Evolutionary conservation across 2,329 filamentous ascomycete genomes (phyloP).

Genomic region (Aureobasidium melanogenum): DNA sequence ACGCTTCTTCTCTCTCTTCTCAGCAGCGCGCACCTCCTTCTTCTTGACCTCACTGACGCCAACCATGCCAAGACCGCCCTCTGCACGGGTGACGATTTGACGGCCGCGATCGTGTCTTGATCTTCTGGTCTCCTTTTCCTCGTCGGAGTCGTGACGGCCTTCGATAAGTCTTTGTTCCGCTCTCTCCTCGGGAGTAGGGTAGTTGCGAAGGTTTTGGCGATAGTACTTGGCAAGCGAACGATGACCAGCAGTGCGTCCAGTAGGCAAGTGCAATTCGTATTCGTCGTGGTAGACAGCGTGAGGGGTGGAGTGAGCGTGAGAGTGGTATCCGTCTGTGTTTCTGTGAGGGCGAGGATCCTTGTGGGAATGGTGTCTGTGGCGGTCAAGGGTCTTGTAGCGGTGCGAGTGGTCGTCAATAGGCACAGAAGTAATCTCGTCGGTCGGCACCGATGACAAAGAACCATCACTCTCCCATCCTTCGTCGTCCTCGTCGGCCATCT

Average conservation of each 20-base stretch:
- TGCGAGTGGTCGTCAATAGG: constrained; percentile 64
- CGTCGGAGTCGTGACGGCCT: constrained; percentile 36
- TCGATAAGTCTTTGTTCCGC: constrained; percentile 56
- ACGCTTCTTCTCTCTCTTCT: constrained; percentile 60
- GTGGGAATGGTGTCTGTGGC: constrained; percentile 67
- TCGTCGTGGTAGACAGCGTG: constrained; percentile 83
- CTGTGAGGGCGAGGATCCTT: constrained; percentile 63
- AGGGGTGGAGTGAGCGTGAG: constrained; percentile 64
- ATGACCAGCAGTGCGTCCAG: constrained; percentile 82
- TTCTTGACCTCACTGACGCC: constrained; percentile 71
- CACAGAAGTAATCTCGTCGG: constrained; percentile 71
- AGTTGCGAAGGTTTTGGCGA: constrained; percentile 81
- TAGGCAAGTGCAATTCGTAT: constrained; percentile 86
- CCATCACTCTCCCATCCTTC: constrained; percentile 96
- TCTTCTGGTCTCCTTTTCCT: constrained; percentile 30
- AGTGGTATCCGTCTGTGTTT: constrained; percentile 70
- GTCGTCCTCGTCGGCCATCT: constrained; percentile 47
- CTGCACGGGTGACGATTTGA: constrained; percentile 52
- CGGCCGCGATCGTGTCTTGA: constrained; percentile 24
- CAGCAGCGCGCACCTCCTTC: constrained; percentile 54
- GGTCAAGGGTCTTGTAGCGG: constrained; percentile 62
- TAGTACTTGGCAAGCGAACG: constrained; percentile 81
- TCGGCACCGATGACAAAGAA: constrained; percentile 72
- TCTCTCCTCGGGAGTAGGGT: constrained; percentile 71
- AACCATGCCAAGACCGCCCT: constrained; percentile 67